phyloP scores from a whole-genome alignment of 495 filamentous ascomycete genomes.

The Tuber umbilicatum region DNA sequence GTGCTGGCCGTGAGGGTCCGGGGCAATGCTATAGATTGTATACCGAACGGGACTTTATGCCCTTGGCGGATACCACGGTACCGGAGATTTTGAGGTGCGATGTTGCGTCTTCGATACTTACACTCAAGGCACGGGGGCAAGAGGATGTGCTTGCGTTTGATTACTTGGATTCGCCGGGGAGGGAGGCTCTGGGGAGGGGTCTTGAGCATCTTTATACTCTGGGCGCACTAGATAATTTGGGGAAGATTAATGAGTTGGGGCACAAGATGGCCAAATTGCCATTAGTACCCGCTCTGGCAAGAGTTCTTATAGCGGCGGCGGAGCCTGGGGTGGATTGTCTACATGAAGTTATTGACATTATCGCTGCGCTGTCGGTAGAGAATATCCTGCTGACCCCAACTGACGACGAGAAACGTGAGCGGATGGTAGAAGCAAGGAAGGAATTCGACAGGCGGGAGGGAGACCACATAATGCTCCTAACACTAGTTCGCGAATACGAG shows the following conservation, averaged over 20 bases:
- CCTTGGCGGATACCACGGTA: conserved; percentile 62
- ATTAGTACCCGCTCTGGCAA: conserved; percentile 70
- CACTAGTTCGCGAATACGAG: conserved; percentile 73
- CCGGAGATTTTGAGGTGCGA: conserved; percentile 92
- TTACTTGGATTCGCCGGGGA: conserved; percentile 71
- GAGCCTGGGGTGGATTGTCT: conserved; percentile 63
- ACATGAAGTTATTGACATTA: conserved; percentile 81
- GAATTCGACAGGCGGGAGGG: conserved; percentile 76
- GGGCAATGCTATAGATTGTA: conserved; percentile 89
- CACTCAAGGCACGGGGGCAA: conserved; percentile 87
- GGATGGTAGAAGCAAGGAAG: conserved; percentile 62
- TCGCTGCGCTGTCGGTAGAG: conserved; percentile 79
- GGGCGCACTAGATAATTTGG: conserved; percentile 64
- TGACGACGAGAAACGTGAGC: conserved; percentile 74
- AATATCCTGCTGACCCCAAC: conserved; percentile 76
- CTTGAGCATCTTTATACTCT: conserved; percentile 72
- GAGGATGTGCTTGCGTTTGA: conserved; percentile 77
- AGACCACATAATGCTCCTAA: conserved; percentile 80
- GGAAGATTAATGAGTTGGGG: conserved; percentile 67
- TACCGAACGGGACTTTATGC: conserved; percentile 68
- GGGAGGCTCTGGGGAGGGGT: conserved; percentile 74
- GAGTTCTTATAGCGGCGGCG: conserved; percentile 74
- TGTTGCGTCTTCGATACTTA: conserved; percentile 74
- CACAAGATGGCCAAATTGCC: conserved; percentile 73
- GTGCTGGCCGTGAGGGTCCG: conserved; percentile 84